Evolutionary conservation across 768 basidiomycete species (phyloP).

Genomic region (Podaxis sp.): DNA sequence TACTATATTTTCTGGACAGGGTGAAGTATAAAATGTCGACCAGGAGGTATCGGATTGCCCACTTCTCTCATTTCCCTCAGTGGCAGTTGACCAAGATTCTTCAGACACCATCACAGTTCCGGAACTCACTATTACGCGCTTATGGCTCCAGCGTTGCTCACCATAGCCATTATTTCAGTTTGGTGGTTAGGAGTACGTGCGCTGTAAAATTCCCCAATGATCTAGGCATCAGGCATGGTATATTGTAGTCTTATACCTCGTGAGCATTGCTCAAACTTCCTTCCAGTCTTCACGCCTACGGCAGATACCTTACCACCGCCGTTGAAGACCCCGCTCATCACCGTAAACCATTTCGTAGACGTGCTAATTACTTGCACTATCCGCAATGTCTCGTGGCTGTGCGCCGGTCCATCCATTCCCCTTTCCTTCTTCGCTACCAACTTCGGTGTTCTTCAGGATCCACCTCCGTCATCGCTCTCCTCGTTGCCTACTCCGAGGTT

Average conservation of each 20-base stretch:
- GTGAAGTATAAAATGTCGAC: too few species aligned
- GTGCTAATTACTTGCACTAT: slow-evolving; percentile 3
- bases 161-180: too few species aligned
- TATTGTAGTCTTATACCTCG: slow-evolving; percentile 20
- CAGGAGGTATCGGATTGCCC: too few species aligned
- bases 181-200: too few species aligned
- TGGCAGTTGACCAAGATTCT: too few species aligned
- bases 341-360: neutral
- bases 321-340: neutral
- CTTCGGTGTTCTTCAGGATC: slow-evolving; percentile 21
- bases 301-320: neutral
- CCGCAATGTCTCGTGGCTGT: slow-evolving; percentile 9
- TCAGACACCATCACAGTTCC: too few species aligned
- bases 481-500: neutral
- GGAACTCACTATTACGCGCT: too few species aligned
- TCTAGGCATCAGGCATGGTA: slow-evolving; percentile 17
- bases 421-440: slow-evolving; percentile 9
- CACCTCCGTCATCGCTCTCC: slow-evolving; percentile 7
- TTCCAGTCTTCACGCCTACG: neutral
- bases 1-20: too few species aligned
- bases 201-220: too few species aligned
- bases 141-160: too few species aligned
- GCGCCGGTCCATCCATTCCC: neutral
- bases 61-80: too few species aligned
- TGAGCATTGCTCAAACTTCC: neutral